These are phyloP conservation scores for Emergomyces africanus DNA, from an alignment of 2,329 filamentous ascomycete genomes.

Conservation along the genomic window DNA sequence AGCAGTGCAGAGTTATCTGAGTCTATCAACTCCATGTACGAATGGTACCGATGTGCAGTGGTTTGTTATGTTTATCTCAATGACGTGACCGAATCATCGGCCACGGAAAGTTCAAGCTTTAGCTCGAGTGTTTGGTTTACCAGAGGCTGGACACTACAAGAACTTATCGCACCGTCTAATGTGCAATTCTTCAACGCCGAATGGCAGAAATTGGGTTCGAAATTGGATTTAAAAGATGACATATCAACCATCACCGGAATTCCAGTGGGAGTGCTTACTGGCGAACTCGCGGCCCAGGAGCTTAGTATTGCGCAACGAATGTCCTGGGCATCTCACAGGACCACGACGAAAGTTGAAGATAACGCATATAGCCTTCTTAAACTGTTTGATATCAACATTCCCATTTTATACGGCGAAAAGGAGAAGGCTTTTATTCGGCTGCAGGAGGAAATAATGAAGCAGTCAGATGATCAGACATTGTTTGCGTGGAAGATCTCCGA, in stretches of 20 bases:
- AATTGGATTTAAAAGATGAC: background rate
- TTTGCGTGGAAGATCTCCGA: slow-evolving; percentile 9
- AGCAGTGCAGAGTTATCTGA: slow-evolving; percentile 25
- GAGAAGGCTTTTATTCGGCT: slow-evolving; percentile 15
- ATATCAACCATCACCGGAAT: slow-evolving; percentile 4
- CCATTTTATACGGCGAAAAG: slow-evolving; percentile 19
- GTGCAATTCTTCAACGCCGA: slow-evolving; percentile 5
- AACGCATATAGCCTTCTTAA: slow-evolving; percentile 20
- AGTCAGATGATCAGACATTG: slow-evolving; percentile 13
- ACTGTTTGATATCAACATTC: slow-evolving; percentile 18
- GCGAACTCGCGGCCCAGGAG: background rate
- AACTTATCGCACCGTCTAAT: slow-evolving; percentile 2
- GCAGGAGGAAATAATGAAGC: slow-evolving; percentile 20
- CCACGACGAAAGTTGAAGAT: slow-evolving; percentile 16
- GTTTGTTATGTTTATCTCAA: slow-evolving; percentile 24
- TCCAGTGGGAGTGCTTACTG: background rate
- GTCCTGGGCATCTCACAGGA: slow-evolving; percentile 16
- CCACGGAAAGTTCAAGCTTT: background rate
- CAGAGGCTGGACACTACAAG: slow-evolving; percentile 6
- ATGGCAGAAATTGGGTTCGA: slow-evolving; percentile 3
- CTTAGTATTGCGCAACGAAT: slow-evolving; percentile 12
- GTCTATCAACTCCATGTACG: slow-evolving; percentile 19
- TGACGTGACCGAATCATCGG: slow-evolving; percentile 11
- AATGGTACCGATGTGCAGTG: slow-evolving; percentile 23
- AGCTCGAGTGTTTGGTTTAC: slow-evolving; percentile 4